These are phyloP conservation scores for Agaricales sp. DNA, from an alignment of 1,284 basidiomycete genomes.

Conservation along the genomic window DNA sequence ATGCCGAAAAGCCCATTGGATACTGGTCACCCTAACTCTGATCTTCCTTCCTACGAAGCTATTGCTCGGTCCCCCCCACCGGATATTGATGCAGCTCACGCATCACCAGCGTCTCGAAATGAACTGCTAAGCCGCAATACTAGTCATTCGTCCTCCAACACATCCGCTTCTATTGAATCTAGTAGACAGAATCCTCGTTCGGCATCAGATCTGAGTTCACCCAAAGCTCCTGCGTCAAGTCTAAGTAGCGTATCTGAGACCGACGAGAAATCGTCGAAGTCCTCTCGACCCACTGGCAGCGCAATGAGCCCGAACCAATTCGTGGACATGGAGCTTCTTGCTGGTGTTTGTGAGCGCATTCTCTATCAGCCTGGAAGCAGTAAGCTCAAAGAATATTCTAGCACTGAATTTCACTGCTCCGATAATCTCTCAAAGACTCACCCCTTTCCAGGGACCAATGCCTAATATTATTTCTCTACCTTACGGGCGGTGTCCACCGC, in stretches of 20 bases:
- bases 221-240: neutral
- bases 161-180: neutral
- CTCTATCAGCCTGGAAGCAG: too few relatives aligned
- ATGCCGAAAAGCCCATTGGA: too few relatives aligned
- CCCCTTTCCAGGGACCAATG: slow-evolving; percentile 41
- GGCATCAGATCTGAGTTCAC: neutral
- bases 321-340: slow-evolving; percentile 48
- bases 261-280: neutral
- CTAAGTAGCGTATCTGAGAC: neutral
- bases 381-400: too few relatives aligned
- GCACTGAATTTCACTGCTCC: slow-evolving; percentile 60
- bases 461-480: slow-evolving; percentile 65
- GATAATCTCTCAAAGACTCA: slow-evolving; percentile 33
- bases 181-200: neutral
- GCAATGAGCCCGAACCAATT: slow-evolving; percentile 19
- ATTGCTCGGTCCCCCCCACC: neutral
- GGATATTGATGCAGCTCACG: neutral
- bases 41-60: neutral
- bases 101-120: neutral
- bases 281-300: neutral
- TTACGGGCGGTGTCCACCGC: slow-evolving; percentile 51
- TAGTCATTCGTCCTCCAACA: neutral
- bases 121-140: too few relatives aligned
- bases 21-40: slow-evolving; percentile 4
- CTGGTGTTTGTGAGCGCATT: slow-evolving; percentile 59